These are phyloP conservation scores for Stropharia rugosoannulata DNA, from an alignment of 768 basidiomycete genomes.

Conservation along the genomic window DNA sequence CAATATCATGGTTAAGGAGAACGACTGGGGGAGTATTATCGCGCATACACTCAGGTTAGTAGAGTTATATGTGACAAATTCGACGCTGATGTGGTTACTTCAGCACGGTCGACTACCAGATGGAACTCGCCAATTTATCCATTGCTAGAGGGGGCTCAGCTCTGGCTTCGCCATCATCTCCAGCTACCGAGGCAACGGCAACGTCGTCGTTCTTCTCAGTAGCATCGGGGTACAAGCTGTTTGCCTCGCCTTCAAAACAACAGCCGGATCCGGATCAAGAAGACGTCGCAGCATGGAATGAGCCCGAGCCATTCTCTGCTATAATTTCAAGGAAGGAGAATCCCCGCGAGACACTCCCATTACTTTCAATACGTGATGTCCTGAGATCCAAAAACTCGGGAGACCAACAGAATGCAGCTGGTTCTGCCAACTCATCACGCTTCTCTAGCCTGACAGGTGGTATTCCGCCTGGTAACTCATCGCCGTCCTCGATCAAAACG, in stretches of 20 bases:
- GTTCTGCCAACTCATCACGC: constrained; percentile 11
- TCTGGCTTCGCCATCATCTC: constrained; percentile 22
- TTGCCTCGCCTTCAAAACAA: constrained; percentile 35
- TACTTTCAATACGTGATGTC: constrained; percentile 62
- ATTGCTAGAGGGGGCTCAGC: constrained; percentile 23
- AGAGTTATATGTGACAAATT: neutral
- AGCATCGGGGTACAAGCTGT: constrained; percentile 48
- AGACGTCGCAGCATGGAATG: constrained; percentile 51
- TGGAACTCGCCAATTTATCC: constrained; percentile 42
- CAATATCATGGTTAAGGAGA: constrained; percentile 64
- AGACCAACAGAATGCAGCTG: constrained; percentile 5
- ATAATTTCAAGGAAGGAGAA: constrained; percentile 64
- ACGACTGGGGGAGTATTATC: constrained; percentile 79
- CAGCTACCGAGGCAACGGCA: constrained; percentile 21
- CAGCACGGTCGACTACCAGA: constrained; percentile 62
- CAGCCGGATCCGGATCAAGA: constrained; percentile 63
- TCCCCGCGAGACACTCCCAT: constrained; percentile 54
- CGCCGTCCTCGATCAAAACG: constrained; percentile 11
- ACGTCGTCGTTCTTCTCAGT: constrained; percentile 50
- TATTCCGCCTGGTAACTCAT: constrained; percentile 5
- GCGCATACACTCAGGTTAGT: constrained; percentile 70
- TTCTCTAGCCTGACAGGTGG: constrained; percentile 18
- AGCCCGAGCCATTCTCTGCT: constrained; percentile 59
- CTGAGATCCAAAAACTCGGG: constrained; percentile 50
- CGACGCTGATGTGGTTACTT: constrained; percentile 9